phyloP scores from a whole-genome alignment of 2,329 filamentous ascomycete genomes.

The Epichloe gansuensis region DNA sequence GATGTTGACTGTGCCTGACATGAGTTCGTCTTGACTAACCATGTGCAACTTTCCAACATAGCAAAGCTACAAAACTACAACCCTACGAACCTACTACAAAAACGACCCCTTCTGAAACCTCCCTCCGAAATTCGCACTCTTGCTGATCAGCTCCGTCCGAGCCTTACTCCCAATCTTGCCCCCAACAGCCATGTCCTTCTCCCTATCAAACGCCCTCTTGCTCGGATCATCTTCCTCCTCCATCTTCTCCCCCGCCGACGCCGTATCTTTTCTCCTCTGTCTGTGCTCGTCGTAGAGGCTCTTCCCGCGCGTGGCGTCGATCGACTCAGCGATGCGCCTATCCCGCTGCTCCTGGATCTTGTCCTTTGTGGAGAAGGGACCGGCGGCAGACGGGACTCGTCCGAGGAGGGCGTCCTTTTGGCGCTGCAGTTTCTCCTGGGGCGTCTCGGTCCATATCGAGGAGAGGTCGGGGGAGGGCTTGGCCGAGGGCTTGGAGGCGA shows the following conservation, averaged over 20 bases:
- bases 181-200: constrained; percentile 83
- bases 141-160: constrained; percentile 64
- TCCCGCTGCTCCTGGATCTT: constrained; percentile 43
- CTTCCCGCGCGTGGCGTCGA: constrained; percentile 41
- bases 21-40: too few species aligned
- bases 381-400: constrained; percentile 35
- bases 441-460: constrained; percentile 82
- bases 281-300: constrained; percentile 49
- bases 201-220: constrained; percentile 72
- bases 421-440: constrained; percentile 71
- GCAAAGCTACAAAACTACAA: not conserved
- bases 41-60: too few species aligned
- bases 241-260: constrained; percentile 33
- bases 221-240: constrained; percentile 81
- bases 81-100: constrained; percentile 23
- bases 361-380: constrained; percentile 26
- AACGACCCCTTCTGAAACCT: constrained; percentile 68
- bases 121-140: constrained; percentile 68
- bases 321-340: constrained; percentile 32
- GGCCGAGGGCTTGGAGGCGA: constrained; percentile 48
- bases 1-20: too few species aligned
- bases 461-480: constrained; percentile 31
- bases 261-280: constrained; percentile 17
- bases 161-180: constrained; percentile 60
- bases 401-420: constrained; percentile 75